A percentile compares a stretch with the other conserved stretches of the same genome.
These are phyloP conservation scores for Diaporthe vaccinii DNA, from an alignment of 2,329 filamentous ascomycete genomes.

Conservation along the genomic window DNA sequence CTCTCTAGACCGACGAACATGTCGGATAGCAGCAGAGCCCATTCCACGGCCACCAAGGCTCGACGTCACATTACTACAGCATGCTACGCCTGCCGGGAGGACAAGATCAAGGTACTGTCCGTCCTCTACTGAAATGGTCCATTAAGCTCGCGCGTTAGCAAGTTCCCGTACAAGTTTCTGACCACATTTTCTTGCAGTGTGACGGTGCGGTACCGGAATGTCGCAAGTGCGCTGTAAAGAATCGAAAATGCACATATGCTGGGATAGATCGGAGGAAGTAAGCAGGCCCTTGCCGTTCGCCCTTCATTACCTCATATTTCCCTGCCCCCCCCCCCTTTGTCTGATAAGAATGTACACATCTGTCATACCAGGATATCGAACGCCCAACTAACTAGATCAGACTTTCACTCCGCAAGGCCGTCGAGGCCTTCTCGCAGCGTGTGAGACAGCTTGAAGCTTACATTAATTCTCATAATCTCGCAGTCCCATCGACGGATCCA, in stretches of 20 bases:
- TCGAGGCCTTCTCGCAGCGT: slow-evolving; percentile 1
- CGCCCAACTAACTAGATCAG: not conserved
- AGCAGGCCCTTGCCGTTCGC: not conserved
- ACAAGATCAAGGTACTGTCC: slow-evolving; percentile 20
- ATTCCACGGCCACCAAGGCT: not conserved
- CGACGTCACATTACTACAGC: not conserved
- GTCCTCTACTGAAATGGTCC: not conserved
- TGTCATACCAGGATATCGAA: no score
- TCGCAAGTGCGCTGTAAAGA: not conserved
- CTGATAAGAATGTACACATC: not conserved
- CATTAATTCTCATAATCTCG: not conserved
- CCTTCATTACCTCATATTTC: not conserved
- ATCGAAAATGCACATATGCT: not conserved
- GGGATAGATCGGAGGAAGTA: slow-evolving; percentile 18
- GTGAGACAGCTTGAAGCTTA: not conserved
- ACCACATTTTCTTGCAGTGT: not conserved
- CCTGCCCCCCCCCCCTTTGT: not conserved
- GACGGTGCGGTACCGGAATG: not conserved
- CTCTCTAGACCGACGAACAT: not conserved
- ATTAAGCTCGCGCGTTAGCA: not conserved
- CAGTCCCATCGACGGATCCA: not conserved
- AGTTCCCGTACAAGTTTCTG: not conserved
- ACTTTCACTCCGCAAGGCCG: slow-evolving; percentile 7
- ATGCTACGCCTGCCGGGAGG: not conserved
- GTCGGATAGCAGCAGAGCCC: not conserved